Percentiles rank a stretch among this genome's conserved stretches.
Evolutionary conservation across 2,329 filamentous ascomycete genomes (phyloP).

Genomic region (Venturia pyrina): DNA sequence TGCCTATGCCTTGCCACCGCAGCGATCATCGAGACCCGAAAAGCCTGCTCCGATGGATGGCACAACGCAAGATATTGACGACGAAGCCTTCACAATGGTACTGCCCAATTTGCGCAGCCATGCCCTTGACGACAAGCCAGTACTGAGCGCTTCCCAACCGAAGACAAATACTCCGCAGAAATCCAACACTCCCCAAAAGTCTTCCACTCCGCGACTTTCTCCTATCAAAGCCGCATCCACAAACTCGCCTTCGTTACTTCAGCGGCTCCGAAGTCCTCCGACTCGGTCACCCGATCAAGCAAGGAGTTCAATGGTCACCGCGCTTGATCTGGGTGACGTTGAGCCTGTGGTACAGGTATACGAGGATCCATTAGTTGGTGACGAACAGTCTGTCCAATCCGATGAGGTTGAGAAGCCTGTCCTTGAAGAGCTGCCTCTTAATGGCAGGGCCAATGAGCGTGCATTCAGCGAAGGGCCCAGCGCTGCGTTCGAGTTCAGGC

Average conservation of each 20-base stretch:
- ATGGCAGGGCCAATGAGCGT: slow-evolving; percentile 29
- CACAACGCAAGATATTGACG: slow-evolving; percentile 22
- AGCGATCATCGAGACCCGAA: slow-evolving; percentile 9
- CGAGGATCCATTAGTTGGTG: slow-evolving; percentile 41
- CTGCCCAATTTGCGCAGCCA: slow-evolving; percentile 29
- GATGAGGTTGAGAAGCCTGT: slow-evolving; percentile 32
- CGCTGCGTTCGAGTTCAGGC: background rate
- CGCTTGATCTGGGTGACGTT: background rate
- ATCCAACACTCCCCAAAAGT: slow-evolving; percentile 3
- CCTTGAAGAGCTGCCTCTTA: slow-evolving; percentile 41
- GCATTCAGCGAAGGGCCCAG: background rate
- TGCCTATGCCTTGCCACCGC: slow-evolving; percentile 6
- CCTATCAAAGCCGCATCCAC: background rate
- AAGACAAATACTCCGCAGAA: background rate
- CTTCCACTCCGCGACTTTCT: slow-evolving; percentile 1
- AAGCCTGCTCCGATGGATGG: slow-evolving; percentile 30
- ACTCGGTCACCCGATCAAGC: slow-evolving; percentile 25
- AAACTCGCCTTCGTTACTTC: slow-evolving; percentile 11
- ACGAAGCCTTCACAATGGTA: slow-evolving; percentile 43
- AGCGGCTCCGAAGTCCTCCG: slow-evolving; percentile 21
- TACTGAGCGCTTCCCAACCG: slow-evolving; percentile 1
- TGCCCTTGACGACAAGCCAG: slow-evolving; percentile 3
- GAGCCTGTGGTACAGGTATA: slow-evolving; percentile 37
- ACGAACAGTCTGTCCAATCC: slow-evolving; percentile 22
- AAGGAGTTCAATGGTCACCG: slow-evolving; percentile 18